Conservation (phyloP, 1,284 basidiomycete species). For the Tylopilus sp. region DNA sequence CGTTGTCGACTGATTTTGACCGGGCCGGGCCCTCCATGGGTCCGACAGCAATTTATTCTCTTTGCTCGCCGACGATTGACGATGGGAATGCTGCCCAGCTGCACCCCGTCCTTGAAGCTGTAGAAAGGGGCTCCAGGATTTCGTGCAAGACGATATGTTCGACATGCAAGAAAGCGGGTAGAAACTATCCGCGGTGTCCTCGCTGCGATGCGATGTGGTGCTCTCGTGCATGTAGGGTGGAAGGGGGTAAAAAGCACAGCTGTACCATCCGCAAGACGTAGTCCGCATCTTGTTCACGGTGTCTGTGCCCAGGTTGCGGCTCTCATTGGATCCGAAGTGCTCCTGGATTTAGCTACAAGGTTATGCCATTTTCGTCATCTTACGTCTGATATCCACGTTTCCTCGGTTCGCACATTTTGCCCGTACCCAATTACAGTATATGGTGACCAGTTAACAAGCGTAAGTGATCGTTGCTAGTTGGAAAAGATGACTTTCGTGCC, state of each 20-base stretch:
- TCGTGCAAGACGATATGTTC: slow-evolving; percentile 46
- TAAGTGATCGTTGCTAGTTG: slow-evolving; percentile 7
- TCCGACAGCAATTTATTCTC: slow-evolving; percentile 21
- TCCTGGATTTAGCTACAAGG: background rate
- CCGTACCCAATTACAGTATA: slow-evolving; percentile 3
- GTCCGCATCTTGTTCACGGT: background rate
- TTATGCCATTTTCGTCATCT: background rate
- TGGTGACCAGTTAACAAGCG: background rate
- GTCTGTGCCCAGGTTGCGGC: background rate
- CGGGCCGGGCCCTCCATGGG: slow-evolving; percentile 1
- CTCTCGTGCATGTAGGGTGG: slow-evolving; percentile 60
- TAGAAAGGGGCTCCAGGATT: slow-evolving; percentile 56
- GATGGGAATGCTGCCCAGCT: slow-evolving; percentile 28
- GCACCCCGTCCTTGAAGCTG: slow-evolving; percentile 48
- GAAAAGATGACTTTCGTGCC: slow-evolving; percentile 67
- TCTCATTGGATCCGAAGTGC: background rate
- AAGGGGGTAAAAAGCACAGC: slow-evolving; percentile 48
- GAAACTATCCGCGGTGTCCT: slow-evolving; percentile 62
- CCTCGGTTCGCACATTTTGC: background rate
- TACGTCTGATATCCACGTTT: background rate
- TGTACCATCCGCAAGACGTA: slow-evolving; percentile 30
- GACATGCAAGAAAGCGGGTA: slow-evolving; percentile 53
- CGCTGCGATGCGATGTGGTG: slow-evolving; percentile 66
- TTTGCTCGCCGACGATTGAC: slow-evolving; percentile 26
- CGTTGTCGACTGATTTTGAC: slow-evolving; percentile 27